Percentiles rank a stretch among this genome's conserved stretches.
These are phyloP conservation scores for Lupinus albus DNA, from an alignment of 306 rosid species.

Conservation along the genomic window DNA sequence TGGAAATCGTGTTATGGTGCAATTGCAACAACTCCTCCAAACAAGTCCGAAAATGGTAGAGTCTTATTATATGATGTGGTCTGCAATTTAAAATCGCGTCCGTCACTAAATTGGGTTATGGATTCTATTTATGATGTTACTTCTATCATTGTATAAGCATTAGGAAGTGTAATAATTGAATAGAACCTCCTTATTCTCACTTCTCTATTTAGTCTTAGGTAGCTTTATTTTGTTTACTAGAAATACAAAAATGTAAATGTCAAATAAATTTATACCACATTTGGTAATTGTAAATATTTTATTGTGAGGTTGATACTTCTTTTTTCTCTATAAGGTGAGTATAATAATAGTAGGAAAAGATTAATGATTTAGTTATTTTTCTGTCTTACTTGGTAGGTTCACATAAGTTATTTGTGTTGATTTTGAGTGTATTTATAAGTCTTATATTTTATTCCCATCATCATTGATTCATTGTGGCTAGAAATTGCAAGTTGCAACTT, in stretches of 20 bases:
- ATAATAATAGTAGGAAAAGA: background rate
- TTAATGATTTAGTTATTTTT: no score
- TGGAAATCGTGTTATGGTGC: no score
- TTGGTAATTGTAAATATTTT: background rate
- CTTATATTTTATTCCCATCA: no score
- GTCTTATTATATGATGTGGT: no score
- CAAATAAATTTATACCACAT: background rate
- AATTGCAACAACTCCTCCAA: no score
- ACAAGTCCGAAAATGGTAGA: no score
- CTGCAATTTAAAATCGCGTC: no score
- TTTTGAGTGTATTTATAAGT: no score
- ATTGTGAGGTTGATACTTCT: background rate
- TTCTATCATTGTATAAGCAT: constrained; percentile 21
- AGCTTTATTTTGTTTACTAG: constrained; percentile 21
- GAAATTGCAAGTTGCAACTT: no score
- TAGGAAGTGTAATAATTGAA: background rate
- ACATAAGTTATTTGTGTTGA: no score
- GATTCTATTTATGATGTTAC: background rate
- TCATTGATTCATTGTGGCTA: no score
- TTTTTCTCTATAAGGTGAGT: background rate
- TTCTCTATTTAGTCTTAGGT: background rate
- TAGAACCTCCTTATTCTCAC: background rate
- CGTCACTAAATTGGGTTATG: background rate
- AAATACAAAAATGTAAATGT: constrained; percentile 20
- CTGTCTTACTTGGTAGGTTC: no score